Conservation (phyloP, 306 rosid genomes). For the Lathyrus oleraceus region DNA sequence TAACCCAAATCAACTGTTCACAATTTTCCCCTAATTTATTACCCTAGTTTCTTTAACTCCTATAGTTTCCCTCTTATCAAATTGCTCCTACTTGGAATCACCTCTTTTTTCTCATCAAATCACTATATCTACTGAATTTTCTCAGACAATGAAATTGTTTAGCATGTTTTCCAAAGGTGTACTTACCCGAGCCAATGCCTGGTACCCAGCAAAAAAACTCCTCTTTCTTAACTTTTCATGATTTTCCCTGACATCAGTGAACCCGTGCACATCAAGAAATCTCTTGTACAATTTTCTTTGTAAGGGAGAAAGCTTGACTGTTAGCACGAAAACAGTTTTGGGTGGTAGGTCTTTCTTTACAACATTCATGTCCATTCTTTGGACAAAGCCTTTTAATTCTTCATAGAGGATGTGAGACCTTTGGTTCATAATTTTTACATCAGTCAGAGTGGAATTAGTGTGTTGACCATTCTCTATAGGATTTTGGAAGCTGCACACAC, state of each 20-base stretch:
- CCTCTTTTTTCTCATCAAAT: background rate
- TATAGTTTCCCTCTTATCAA: background rate
- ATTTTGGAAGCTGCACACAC: constrained; percentile 80
- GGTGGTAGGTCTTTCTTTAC: constrained; percentile 96
- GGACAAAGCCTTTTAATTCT: constrained; percentile 91
- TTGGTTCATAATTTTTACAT: constrained; percentile 98
- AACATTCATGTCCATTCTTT: constrained; percentile 97
- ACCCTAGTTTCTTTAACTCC: constrained; percentile 7
- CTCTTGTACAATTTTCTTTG: constrained; percentile 88
- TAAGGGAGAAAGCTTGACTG: constrained; percentile 90
- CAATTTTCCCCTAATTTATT: background rate
- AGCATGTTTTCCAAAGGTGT: constrained; percentile 12
- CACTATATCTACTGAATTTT: constrained; percentile 17
- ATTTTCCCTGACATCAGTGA: constrained; percentile 53
- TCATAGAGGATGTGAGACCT: constrained; percentile 95
- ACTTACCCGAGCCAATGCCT: constrained; percentile 91
- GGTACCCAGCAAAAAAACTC: constrained; percentile 95
- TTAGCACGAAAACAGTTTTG: constrained; percentile 90
- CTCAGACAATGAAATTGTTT: constrained; percentile 29
- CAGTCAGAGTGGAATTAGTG: constrained; percentile 84
- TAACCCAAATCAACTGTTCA: background rate
- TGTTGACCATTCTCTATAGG: constrained; percentile 99
- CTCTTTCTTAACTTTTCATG: constrained; percentile 72
- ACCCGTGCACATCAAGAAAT: constrained; percentile 95
- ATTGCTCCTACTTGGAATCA: background rate